Conservation (phyloP, 2,329 filamentous ascomycete genomes). For the Beauveria bassiana region DNA sequence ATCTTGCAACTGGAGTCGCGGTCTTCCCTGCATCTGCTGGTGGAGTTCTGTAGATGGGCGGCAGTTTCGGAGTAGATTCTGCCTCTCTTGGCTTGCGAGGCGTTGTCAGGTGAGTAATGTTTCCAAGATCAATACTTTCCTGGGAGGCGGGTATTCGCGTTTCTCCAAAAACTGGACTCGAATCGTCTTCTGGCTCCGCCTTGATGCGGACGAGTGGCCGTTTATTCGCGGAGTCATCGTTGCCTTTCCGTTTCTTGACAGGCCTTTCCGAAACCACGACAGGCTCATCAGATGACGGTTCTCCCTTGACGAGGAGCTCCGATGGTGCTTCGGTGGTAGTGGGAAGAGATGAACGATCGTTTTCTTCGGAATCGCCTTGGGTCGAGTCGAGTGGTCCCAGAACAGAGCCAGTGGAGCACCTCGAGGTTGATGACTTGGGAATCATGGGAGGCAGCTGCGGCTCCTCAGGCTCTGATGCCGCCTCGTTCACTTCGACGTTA, state of each 20-base stretch:
- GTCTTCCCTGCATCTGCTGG: background rate
- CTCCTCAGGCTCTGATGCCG: constrained; percentile 12
- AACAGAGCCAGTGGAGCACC: background rate
- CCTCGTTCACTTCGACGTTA: constrained; percentile 5
- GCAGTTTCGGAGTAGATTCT: constrained; percentile 13
- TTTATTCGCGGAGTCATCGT: constrained; percentile 18
- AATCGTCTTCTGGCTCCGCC: constrained; percentile 25
- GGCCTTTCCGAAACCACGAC: constrained; percentile 43
- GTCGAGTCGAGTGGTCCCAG: constrained; percentile 20
- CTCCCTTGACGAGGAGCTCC: constrained; percentile 34
- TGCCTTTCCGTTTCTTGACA: constrained; percentile 39
- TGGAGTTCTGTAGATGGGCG: background rate
- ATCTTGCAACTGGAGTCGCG: constrained; percentile 15
- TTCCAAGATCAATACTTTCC: constrained; percentile 52
- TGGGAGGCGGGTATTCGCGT: constrained; percentile 26
- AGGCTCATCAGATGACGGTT: constrained; percentile 46
- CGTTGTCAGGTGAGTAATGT: constrained; percentile 26
- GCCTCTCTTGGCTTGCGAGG: constrained; percentile 27
- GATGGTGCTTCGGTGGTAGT: constrained; percentile 3
- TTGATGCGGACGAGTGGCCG: constrained; percentile 32
- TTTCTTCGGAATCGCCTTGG: constrained; percentile 19
- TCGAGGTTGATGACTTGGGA: constrained; percentile 15
- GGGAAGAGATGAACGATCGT: constrained; percentile 19
- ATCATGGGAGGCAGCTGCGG: constrained; percentile 21
- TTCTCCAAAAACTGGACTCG: constrained; percentile 20